Percentiles rank a stretch among this genome's conserved stretches.
phyloP scores from a whole-genome alignment of 1,284 basidiomycete species.

The Grifola frondosa region DNA sequence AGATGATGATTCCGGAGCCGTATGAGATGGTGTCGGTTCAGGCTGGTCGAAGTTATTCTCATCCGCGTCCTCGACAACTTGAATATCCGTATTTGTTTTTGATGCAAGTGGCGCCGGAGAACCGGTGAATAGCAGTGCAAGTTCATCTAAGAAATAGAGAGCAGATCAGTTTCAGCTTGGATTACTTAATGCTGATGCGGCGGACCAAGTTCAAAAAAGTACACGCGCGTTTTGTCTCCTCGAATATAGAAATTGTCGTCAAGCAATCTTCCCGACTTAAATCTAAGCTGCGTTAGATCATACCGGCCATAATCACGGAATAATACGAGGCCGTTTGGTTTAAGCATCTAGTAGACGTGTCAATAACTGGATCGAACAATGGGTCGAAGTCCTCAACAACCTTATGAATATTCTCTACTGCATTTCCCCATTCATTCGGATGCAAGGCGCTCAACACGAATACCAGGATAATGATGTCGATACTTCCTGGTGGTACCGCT shows the following conservation, averaged over 20 bases:
- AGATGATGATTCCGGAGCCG: background rate
- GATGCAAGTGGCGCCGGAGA: constrained; percentile 37
- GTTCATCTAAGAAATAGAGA: constrained; percentile 63
- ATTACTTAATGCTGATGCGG: background rate
- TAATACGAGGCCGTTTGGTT: constrained; percentile 83
- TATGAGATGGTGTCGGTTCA: constrained; percentile 4
- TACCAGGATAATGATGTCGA: constrained; percentile 91
- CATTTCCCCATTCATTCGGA: constrained; percentile 88
- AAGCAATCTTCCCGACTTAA: constrained; percentile 85
- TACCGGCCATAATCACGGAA: constrained; percentile 95
- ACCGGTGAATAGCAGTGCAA: constrained; percentile 78
- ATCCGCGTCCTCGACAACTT: constrained; percentile 39
- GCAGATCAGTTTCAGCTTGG: background rate
- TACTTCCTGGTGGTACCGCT: constrained; percentile 60
- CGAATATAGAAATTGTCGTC: constrained; percentile 94
- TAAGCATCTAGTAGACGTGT: constrained; percentile 65
- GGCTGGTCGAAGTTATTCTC: constrained; percentile 28
- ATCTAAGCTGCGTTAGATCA: constrained; percentile 91
- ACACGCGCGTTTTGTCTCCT: constrained; percentile 95
- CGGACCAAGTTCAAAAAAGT: constrained; percentile 87
- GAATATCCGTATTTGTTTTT: constrained; percentile 32
- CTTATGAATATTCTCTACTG: constrained; percentile 80
- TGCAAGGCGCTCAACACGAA: constrained; percentile 96
- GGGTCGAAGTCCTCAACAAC: constrained; percentile 38
- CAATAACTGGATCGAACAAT: background rate